Percentiles rank a stretch among this genome's conserved stretches.
Evolutionary conservation across 2,329 filamentous ascomycete genomes (phyloP).

Genomic region (Phoma sp.): DNA sequence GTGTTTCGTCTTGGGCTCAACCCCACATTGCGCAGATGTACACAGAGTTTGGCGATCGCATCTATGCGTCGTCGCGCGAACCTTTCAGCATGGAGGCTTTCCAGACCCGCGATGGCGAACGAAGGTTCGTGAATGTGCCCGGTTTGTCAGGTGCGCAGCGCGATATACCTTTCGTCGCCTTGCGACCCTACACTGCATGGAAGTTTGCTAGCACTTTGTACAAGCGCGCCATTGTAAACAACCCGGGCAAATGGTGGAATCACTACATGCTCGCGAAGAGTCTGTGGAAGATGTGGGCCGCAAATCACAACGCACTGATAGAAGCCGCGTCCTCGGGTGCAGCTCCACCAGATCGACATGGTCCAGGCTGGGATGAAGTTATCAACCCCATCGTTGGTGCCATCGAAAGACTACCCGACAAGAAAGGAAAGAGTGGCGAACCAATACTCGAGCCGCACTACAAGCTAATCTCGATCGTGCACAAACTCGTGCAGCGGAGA

Average conservation of each 20-base stretch:
- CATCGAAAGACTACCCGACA: slow-evolving; percentile 66
- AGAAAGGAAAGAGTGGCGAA: slow-evolving; percentile 69
- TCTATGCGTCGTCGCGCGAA: slow-evolving; percentile 72
- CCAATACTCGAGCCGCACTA: slow-evolving; percentile 91
- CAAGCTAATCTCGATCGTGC: slow-evolving; percentile 80
- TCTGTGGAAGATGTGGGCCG: slow-evolving; percentile 72
- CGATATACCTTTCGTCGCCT: slow-evolving; percentile 61
- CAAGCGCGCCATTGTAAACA: slow-evolving; percentile 63
- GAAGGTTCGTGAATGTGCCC: slow-evolving; percentile 65
- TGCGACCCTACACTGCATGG: slow-evolving; percentile 68
- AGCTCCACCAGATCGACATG: slow-evolving; percentile 24
- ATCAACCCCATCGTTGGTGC: slow-evolving; percentile 65
- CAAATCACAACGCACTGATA: slow-evolving; percentile 48
- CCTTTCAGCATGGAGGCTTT: slow-evolving; percentile 74
- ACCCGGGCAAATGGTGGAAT: slow-evolving; percentile 68
- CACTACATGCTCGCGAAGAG: slow-evolving; percentile 76
- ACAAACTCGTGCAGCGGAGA: slow-evolving; percentile 74
- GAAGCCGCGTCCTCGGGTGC: slow-evolving; percentile 42
- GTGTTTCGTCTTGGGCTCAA: slow-evolving; percentile 53
- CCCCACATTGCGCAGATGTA: slow-evolving; percentile 69
- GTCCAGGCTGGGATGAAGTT: slow-evolving; percentile 54
- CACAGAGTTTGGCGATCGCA: slow-evolving; percentile 70
- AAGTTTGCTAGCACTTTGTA: slow-evolving; percentile 69
- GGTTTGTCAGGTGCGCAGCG: slow-evolving; percentile 59
- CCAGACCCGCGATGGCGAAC: slow-evolving; percentile 62